Conservation (phyloP, 2,329 filamentous ascomycete genomes). For the Aspergillus aculeatinus region DNA sequence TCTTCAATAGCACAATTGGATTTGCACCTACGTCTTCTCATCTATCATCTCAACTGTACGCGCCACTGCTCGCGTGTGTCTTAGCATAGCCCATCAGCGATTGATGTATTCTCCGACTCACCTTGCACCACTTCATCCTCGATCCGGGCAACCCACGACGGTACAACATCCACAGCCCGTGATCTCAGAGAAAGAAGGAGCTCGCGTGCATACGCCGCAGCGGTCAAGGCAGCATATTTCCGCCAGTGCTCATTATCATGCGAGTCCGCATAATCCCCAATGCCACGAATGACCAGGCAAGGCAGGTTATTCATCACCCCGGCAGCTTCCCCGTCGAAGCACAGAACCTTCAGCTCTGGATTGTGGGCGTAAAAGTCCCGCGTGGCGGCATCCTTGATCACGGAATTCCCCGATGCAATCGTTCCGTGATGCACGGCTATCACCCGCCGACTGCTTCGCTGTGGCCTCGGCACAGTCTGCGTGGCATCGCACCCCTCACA, state of each 20-base stretch:
- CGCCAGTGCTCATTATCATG: slow-evolving; percentile 3
- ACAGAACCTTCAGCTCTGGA: not conserved
- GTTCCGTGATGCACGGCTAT: not conserved
- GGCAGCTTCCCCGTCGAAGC: slow-evolving; percentile 3
- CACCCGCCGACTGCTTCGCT: not conserved
- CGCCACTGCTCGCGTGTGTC: too few relatives aligned
- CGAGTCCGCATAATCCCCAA: not conserved
- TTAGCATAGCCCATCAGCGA: too few relatives aligned
- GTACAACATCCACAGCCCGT: too few relatives aligned
- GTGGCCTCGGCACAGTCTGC: not conserved
- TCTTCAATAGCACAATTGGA: too few relatives aligned
- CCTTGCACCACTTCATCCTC: too few relatives aligned
- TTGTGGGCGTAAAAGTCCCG: not conserved
- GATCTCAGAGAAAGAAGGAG: not conserved
- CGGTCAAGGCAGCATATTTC: not conserved
- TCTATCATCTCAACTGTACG: too few relatives aligned
- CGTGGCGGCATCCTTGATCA: not conserved
- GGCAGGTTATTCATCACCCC: not conserved
- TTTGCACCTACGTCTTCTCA: too few relatives aligned
- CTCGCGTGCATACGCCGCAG: not conserved
- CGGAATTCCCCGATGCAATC: not conserved
- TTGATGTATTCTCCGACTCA: too few relatives aligned
- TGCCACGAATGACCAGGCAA: not conserved
- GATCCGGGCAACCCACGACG: too few relatives aligned
- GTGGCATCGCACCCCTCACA: not conserved